A percentile compares a stretch with the other conserved stretches of the same genome.
Evolutionary conservation across 257 asterid species (phyloP).

Genomic region (Capsicum baccatum): DNA sequence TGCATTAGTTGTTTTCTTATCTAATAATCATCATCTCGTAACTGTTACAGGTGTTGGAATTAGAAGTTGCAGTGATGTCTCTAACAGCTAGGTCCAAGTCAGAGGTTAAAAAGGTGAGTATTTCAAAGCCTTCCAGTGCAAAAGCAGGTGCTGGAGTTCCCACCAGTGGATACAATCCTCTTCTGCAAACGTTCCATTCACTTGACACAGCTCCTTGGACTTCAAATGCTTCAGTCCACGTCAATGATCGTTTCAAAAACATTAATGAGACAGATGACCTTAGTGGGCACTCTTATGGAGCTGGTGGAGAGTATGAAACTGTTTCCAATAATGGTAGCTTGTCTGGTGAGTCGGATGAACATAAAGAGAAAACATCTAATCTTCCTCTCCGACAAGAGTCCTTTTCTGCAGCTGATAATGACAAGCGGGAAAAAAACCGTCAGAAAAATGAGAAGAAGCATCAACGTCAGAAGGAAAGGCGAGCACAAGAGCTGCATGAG

Average conservation of each 20-base stretch:
- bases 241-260: conserved; percentile 77
- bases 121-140: conserved; percentile 64
- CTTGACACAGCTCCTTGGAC: conserved; percentile 66
- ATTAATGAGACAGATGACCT: conserved; percentile 86
- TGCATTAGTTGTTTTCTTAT: conserved; percentile 35
- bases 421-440: conserved; percentile 77
- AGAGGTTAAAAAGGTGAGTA: conserved; percentile 75
- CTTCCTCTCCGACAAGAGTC: conserved; percentile 47
- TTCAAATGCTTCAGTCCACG: conserved; percentile 55
- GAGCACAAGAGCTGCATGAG: conserved; percentile 83
- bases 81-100: conserved; percentile 73
- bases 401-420: conserved; percentile 71
- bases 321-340: conserved; percentile 89
- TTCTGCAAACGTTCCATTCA: conserved; percentile 71
- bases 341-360: conserved; percentile 90
- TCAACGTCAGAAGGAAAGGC: conserved; percentile 83
- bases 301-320: conserved; percentile 68
- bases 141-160: conserved; percentile 57
- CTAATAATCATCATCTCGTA: conserved; percentile 30
- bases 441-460: conserved; percentile 83
- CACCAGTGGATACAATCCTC: conserved; percentile 86
- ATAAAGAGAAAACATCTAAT: conserved; percentile 55
- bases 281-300: conserved; percentile 57
- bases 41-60: conserved; percentile 45
- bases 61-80: conserved; percentile 63